A percentile compares a stretch with the other conserved stretches of the same genome.
Conservation (phyloP, 345 rosid species). For the Pistacia integerrima region DNA sequence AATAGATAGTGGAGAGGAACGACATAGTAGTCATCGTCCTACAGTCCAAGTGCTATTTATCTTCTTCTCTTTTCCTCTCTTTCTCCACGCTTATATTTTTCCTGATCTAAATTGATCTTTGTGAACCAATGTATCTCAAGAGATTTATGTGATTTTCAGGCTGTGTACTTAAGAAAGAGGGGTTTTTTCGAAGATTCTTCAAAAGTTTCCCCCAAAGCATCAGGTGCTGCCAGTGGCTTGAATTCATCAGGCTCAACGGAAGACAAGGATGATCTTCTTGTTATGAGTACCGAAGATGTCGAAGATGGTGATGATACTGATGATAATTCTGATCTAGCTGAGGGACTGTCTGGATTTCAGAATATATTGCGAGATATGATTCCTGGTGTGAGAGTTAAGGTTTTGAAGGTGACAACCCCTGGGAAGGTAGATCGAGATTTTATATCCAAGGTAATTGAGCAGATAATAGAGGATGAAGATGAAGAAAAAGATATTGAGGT, state of each 20-base stretch:
- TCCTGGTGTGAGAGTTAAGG: slow-evolving; percentile 87
- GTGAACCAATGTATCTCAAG: slow-evolving; percentile 12
- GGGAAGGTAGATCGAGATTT: slow-evolving; percentile 82
- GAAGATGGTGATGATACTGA: slow-evolving; percentile 62
- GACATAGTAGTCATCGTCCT: neutral
- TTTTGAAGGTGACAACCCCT: slow-evolving; percentile 75
- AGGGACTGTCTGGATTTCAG: slow-evolving; percentile 71
- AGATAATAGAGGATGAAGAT: slow-evolving; percentile 75
- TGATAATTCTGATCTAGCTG: slow-evolving; percentile 71
- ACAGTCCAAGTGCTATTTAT: neutral
- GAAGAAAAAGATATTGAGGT: slow-evolving; percentile 64
- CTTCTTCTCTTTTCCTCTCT: neutral
- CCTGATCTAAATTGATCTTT: neutral
- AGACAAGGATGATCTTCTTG: slow-evolving; percentile 52
- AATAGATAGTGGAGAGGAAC: neutral
- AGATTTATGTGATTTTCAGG: slow-evolving; percentile 48
- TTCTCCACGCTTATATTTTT: neutral
- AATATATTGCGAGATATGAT: slow-evolving; percentile 80
- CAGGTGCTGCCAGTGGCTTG: slow-evolving; percentile 41
- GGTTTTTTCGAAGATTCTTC: slow-evolving; percentile 50
- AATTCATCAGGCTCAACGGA: slow-evolving; percentile 53
- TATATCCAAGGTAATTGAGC: slow-evolving; percentile 82
- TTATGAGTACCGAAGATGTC: slow-evolving; percentile 56
- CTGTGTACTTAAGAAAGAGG: slow-evolving; percentile 74
- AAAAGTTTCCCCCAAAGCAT: slow-evolving; percentile 38